These are phyloP conservation scores for Hypoxylon lienhwacheense DNA, from an alignment of 495 filamentous ascomycete genomes.

Conservation along the genomic window DNA sequence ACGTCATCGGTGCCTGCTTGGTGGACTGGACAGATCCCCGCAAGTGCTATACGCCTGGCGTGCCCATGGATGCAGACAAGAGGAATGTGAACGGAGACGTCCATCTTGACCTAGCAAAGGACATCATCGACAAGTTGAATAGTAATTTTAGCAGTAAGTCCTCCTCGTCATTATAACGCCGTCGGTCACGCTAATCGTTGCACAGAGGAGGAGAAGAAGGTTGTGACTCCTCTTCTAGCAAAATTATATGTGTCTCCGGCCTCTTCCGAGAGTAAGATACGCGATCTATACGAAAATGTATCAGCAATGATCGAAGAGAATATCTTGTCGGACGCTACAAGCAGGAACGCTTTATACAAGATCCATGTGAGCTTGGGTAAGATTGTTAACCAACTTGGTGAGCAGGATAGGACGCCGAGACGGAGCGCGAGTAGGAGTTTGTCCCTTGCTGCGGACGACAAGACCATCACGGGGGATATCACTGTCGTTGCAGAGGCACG, in stretches of 20 bases:
- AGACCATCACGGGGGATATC: slow-evolving; percentile 34
- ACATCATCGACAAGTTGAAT: slow-evolving; percentile 61
- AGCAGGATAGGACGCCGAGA: slow-evolving; percentile 39
- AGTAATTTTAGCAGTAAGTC: slow-evolving; percentile 63
- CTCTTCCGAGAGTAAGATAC: slow-evolving; percentile 53
- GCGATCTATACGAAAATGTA: slow-evolving; percentile 57
- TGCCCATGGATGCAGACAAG: slow-evolving; percentile 60
- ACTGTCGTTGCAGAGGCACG: slow-evolving; percentile 36
- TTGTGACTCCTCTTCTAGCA: slow-evolving; percentile 71
- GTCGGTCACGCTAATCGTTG: slow-evolving; percentile 43
- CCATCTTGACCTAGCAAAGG: slow-evolving; percentile 66
- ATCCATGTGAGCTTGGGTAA: slow-evolving; percentile 67
- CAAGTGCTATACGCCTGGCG: slow-evolving; percentile 72
- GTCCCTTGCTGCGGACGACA: slow-evolving; percentile 35
- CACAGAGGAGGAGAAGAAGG: slow-evolving; percentile 81
- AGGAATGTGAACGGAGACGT: slow-evolving; percentile 65
- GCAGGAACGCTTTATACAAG: slow-evolving; percentile 77
- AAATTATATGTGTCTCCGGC: slow-evolving; percentile 78
- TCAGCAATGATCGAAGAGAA: slow-evolving; percentile 70
- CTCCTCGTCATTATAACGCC: slow-evolving; percentile 34
- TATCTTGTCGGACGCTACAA: slow-evolving; percentile 67
- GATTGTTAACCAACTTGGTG: slow-evolving; percentile 59
- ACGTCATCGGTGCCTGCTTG: slow-evolving; percentile 73
- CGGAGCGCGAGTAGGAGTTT: slow-evolving; percentile 45
- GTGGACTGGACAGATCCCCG: slow-evolving; percentile 96